phyloP scores from a whole-genome alignment of 2,329 filamentous ascomycete genomes.

The Ophiostoma quercus region DNA sequence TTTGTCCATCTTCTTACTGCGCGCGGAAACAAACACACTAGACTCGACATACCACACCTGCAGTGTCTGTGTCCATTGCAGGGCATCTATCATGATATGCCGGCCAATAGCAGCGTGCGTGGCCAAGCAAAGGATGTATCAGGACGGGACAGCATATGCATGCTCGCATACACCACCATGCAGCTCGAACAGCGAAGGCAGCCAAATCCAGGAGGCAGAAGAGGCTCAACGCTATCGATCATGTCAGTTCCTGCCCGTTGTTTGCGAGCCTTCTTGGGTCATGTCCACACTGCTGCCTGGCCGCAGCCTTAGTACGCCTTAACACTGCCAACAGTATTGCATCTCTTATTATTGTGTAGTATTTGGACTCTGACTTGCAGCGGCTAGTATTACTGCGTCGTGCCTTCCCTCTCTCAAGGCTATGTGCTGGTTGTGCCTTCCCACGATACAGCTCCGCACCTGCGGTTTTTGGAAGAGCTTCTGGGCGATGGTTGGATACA shows the following conservation, averaged over 20 bases:
- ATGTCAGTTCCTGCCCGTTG: neutral
- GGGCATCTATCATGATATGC: neutral
- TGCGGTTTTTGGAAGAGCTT: neutral
- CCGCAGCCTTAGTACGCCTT: neutral
- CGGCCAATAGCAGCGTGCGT: neutral
- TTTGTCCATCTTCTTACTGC: neutral
- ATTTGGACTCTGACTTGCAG: neutral
- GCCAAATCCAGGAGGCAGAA: neutral
- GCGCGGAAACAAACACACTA: neutral
- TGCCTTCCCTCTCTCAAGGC: neutral
- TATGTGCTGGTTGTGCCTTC: neutral
- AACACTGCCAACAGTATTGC: neutral
- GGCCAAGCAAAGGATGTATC: neutral
- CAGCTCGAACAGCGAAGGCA: neutral
- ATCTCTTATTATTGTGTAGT: neutral
- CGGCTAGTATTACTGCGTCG: neutral
- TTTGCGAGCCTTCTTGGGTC: neutral
- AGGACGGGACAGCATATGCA: constrained; percentile 14
- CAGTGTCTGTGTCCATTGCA: neutral
- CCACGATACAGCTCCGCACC: neutral
- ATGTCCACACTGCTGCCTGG: neutral
- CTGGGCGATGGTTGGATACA: neutral
- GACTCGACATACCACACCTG: constrained; percentile 3
- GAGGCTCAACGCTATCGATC: neutral
- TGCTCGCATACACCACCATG: neutral